Conservation (phyloP, 257 asterid genomes). For the Thymus quinquecostatus region DNA sequence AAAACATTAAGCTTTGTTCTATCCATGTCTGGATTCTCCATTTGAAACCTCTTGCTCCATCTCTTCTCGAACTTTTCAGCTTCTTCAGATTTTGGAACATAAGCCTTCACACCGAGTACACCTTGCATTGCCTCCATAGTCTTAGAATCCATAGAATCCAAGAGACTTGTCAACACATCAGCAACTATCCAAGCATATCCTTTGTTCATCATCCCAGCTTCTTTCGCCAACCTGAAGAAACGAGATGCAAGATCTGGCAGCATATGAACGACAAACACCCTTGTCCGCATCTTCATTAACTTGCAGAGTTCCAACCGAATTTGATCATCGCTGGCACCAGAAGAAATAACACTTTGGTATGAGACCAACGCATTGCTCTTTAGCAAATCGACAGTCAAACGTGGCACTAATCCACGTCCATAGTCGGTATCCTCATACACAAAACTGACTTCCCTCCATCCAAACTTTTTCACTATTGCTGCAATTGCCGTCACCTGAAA, state of each 20-base stretch:
- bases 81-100: constrained; percentile 38
- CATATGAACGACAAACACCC: constrained; percentile 56
- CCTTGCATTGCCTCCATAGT: constrained; percentile 63
- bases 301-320: constrained; percentile 29
- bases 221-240: constrained; percentile 41
- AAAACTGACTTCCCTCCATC: constrained; percentile 43
- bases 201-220: constrained; percentile 47
- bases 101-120: constrained; percentile 53
- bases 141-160: constrained; percentile 35
- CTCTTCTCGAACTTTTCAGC: constrained; percentile 31
- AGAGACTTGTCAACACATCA: constrained; percentile 45
- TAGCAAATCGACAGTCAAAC: constrained; percentile 39
- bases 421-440: constrained; percentile 42
- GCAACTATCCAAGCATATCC: constrained; percentile 61
- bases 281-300: constrained; percentile 24
- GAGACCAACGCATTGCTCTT: constrained; percentile 34
- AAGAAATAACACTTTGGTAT: constrained; percentile 35
- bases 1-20: constrained; percentile 34
- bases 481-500: constrained; percentile 45
- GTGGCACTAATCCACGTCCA: constrained; percentile 46
- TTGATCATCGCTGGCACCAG: constrained; percentile 38
- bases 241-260: constrained; percentile 42
- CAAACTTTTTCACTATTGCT: constrained; percentile 36
- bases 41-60: constrained; percentile 48
- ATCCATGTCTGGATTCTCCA: constrained; percentile 46